Evolutionary conservation across 2,329 filamentous ascomycete species (phyloP), one percentile per base, ranked within the genome.

Genomic region (Lasiodiplodia sp.): DNA sequence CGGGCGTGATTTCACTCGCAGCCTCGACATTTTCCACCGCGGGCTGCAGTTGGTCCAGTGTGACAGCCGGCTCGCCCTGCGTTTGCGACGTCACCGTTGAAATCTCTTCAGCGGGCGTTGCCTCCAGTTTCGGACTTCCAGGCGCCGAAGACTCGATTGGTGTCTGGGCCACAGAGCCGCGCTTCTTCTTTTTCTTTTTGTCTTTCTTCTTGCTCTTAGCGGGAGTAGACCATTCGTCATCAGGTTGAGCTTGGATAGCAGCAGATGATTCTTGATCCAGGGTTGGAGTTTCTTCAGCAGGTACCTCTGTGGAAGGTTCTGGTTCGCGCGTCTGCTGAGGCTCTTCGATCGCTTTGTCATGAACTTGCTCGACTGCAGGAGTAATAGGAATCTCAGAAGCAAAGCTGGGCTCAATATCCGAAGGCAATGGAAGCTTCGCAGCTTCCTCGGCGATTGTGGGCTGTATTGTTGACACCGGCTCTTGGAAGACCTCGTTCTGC

Each of bases 151-250:
- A 63, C 28, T 63, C 58, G 23, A 47, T 31, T 11, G 52, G 65
- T 65, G 53, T 11, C 70, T 71, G 7, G 72, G 69, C 10, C 68
- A 69, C 7, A 72, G 66, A 3, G 72, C 71, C 10, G 69, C 52
- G 55, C 23, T 68, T 78, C 72, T 77, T 77, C 69, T 78, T 78
- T 71, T 78, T 78, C 18, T 69, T 72, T 67, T 76, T 78, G 69
- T 77, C 77, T 18, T 70, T 77, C 69, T 77, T 77, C n/a, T 70
- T 69, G 63, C 75, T 77, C 11, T 72, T 67, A 11, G 68, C 66
- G 38, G 60, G 28, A 25, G 66, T 55, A 14, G 68, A n/a, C 12
- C 71, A 69, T 18, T 72, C 69, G 34, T 74, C 71, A 4, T 40
- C 69, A 11, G 63, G 49, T 23, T 55, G 63, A 28, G 38, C 63